A percentile compares a stretch with the other conserved stretches of the same genome.
Conservation (phyloP, 2,329 filamentous ascomycete species). For the Colletotrichum sp. region DNA sequence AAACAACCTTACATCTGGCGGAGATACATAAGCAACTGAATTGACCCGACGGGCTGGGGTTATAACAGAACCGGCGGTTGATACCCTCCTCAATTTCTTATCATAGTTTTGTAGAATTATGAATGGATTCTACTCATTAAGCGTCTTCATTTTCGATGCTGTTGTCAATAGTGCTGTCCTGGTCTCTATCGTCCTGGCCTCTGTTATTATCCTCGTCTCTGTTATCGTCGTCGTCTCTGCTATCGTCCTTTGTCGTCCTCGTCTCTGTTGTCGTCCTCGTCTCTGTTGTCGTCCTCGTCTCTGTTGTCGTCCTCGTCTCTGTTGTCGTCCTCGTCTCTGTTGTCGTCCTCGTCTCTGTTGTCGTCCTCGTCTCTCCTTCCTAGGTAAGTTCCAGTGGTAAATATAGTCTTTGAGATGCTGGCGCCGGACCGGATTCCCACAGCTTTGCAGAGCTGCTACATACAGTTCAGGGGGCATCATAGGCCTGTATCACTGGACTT, state of each 20-base stretch:
- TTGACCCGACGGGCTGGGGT: background rate
- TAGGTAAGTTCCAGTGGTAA: accelerated
- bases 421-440: accelerated
- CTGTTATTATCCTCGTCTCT: no score
- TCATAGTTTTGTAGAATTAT: background rate
- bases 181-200: background rate
- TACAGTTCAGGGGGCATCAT: background rate
- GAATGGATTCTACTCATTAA: background rate
- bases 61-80: background rate
- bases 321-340: background rate
- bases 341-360: no score
- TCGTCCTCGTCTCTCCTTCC: background rate
- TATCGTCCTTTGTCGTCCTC: no score
- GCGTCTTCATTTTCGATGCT: accelerated
- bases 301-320: background rate
- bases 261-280: no score
- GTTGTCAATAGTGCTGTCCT: accelerated
- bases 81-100: background rate
- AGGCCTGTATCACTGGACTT: background rate
- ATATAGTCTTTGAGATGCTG: background rate
- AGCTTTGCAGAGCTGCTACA: background rate
- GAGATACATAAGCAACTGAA: background rate
- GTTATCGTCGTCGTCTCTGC: no score
- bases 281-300: no score
- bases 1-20: background rate